A percentile compares a stretch with the other conserved stretches of the same genome.
Evolutionary conservation across 192 early-diverging fungal genomes (phyloP).

Genomic region (Coemansia sp.): DNA sequence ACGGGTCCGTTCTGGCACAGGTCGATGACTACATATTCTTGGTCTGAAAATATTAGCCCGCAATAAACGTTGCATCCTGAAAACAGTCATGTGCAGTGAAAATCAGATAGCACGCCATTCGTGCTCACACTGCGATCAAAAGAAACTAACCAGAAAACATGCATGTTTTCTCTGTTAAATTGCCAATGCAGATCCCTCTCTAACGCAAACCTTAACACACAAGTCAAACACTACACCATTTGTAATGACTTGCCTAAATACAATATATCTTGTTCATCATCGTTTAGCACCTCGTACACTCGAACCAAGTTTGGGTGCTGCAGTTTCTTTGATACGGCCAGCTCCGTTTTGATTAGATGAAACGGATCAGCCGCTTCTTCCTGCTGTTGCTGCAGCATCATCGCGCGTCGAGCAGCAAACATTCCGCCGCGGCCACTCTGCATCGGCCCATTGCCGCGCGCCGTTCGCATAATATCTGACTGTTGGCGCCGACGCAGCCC

Average conservation of each 20-base stretch:
- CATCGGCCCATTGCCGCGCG: constrained; percentile 53
- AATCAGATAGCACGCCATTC: background rate
- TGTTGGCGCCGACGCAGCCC: constrained; percentile 71
- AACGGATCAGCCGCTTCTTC: constrained; percentile 65
- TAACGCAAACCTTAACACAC: background rate
- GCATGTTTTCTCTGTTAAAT: background rate
- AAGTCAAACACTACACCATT: background rate
- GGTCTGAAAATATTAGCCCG: background rate
- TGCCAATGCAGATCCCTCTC: background rate
- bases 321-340: constrained; percentile 94
- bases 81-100: constrained; percentile 1
- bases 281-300: constrained; percentile 91
- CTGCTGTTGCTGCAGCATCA: constrained; percentile 28
- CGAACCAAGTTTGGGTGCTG: constrained; percentile 83
- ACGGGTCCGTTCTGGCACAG: constrained; percentile 78
- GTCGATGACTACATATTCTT: constrained; percentile 74
- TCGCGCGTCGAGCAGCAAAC: constrained; percentile 28
- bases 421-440: constrained; percentile 54
- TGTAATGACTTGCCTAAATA: constrained; percentile 57
- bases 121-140: background rate
- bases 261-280: constrained; percentile 74
- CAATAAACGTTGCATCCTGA: background rate
- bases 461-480: constrained; percentile 43
- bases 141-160: background rate
- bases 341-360: constrained; percentile 80